phyloP scores from a whole-genome alignment of 495 filamentous ascomycete genomes.

The Hyaloscypha bicolor region DNA sequence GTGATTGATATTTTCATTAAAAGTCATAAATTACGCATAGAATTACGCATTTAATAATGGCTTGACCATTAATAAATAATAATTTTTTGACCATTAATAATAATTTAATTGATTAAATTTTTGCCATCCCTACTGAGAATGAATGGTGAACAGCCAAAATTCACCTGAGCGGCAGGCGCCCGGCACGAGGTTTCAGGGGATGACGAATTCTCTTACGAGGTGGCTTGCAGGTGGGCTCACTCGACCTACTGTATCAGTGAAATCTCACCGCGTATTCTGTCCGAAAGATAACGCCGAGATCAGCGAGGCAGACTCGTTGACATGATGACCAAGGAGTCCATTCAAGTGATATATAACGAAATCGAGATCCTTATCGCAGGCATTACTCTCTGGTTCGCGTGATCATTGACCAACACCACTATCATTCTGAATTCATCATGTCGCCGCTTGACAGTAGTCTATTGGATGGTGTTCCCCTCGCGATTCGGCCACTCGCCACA shows the following conservation, averaged over 20 bases:
- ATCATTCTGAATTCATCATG: slow-evolving; percentile 11
- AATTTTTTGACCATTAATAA: too few relatives aligned
- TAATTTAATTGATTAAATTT: too few relatives aligned
- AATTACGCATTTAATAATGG: too few relatives aligned
- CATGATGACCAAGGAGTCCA: background rate
- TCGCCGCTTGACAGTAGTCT: slow-evolving; percentile 9
- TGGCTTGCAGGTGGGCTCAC: background rate
- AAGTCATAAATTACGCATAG: too few relatives aligned
- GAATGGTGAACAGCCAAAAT: background rate
- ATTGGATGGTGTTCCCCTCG: background rate
- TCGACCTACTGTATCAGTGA: background rate
- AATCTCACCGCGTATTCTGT: background rate
- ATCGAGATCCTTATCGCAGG: background rate
- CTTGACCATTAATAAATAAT: too few relatives aligned
- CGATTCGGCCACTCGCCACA: slow-evolving; percentile 1
- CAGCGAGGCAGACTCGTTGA: background rate
- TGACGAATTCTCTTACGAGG: background rate
- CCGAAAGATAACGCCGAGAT: background rate
- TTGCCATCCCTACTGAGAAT: too few relatives aligned
- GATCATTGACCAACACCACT: background rate
- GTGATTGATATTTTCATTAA: too few relatives aligned
- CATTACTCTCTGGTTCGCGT: background rate
- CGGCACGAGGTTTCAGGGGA: background rate
- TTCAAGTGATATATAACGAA: background rate
- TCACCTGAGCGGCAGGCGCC: background rate